Conservation (phyloP, 2,329 filamentous ascomycete genomes). For the Fusarium tanahbumbuense region DNA sequence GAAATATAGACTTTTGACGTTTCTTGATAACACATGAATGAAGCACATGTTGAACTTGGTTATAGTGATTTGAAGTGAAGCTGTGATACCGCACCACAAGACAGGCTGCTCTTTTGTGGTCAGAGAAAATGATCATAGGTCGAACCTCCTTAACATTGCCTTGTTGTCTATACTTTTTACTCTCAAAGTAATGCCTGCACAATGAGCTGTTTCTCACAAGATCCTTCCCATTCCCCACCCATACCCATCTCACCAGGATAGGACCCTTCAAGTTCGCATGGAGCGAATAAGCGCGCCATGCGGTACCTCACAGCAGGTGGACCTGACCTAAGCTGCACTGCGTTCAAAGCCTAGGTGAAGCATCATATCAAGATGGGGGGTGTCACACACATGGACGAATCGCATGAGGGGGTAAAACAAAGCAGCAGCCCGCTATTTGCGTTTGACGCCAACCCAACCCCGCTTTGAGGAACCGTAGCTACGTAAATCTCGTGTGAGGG, state of each 20-base stretch:
- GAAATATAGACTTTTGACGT: constrained; percentile 3
- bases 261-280: neutral
- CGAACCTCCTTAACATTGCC: neutral
- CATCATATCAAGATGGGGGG: constrained; percentile 5
- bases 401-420: constrained; percentile 40
- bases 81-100: neutral
- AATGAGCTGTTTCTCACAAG: constrained; percentile 40
- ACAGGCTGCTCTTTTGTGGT: neutral
- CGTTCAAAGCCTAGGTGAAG: neutral
- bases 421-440: constrained; percentile 37
- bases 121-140: neutral
- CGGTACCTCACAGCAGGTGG: constrained; percentile 13
- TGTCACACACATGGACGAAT: constrained; percentile 36
- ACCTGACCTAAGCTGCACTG: neutral
- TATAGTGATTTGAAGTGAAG: neutral
- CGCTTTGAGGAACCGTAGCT: constrained; percentile 23
- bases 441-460: constrained; percentile 32
- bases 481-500: constrained; percentile 33
- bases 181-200: neutral
- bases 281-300: neutral
- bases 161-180: neutral
- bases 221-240: constrained; percentile 19
- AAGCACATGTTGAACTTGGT: neutral
- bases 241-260: constrained; percentile 12
- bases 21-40: neutral